Evolutionary conservation across 352 stramenopile genomes (phyloP).

Genomic region (Phytophthora hybrid): DNA sequence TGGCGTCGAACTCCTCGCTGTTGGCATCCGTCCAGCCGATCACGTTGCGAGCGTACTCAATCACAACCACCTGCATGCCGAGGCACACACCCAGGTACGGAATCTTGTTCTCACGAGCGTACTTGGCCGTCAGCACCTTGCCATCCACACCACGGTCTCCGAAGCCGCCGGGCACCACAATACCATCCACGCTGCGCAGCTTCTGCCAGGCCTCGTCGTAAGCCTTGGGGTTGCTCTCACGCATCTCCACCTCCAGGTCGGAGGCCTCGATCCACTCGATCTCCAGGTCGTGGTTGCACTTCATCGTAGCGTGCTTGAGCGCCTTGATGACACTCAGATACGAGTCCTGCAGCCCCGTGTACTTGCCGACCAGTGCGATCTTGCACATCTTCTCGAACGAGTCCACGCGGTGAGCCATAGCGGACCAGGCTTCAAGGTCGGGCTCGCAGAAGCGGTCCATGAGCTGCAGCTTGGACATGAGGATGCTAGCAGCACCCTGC

Average conservation of each 20-base stretch:
- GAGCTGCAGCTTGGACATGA: constrained; percentile 94
- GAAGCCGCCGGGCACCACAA: constrained; percentile 99
- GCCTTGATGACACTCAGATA: constrained; percentile 99
- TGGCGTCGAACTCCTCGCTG: constrained; percentile 95
- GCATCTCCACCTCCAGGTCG: constrained; percentile 91
- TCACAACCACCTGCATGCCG: constrained; percentile 95
- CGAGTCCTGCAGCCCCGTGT: constrained; percentile 98
- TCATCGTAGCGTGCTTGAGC: constrained; percentile 96
- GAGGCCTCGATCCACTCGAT: constrained; percentile 99
- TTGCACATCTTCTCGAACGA: constrained; percentile 91
- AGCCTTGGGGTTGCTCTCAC: constrained; percentile 71
- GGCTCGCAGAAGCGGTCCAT: constrained; percentile 89
- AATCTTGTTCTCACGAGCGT: constrained; percentile 95
- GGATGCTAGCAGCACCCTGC: constrained; percentile 94
- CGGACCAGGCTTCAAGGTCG: constrained; percentile 81
- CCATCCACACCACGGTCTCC: constrained; percentile 98
- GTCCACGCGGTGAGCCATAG: constrained; percentile 96
- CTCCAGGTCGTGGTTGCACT: constrained; percentile 93
- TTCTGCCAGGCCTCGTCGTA: constrained; percentile 93
- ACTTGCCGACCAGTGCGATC: constrained; percentile 99
- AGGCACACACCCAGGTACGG: constrained; percentile 99
- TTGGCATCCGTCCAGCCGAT: constrained; percentile 94
- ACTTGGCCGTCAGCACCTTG: constrained; percentile 97
- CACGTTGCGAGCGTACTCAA: constrained; percentile 97
- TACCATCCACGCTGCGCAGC: constrained; percentile 92